Conservation (phyloP, 2,329 filamentous ascomycete species). For the Alternaria arbusti region DNA sequence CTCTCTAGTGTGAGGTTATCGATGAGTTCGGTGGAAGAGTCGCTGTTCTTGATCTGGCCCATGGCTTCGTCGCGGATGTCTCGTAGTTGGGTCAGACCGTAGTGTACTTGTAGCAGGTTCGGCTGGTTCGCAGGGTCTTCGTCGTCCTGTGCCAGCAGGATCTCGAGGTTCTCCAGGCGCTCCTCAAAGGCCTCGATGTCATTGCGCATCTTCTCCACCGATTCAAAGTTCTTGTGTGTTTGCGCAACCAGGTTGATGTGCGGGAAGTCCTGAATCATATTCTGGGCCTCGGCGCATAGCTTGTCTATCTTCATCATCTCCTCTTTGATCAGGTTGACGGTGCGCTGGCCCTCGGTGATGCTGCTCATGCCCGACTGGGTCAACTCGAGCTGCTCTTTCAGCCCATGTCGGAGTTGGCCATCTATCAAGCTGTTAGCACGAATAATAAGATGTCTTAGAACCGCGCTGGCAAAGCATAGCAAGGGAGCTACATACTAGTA, state of each 20-base stretch:
- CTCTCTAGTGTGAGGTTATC: slow-evolving; percentile 68
- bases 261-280: slow-evolving; percentile 95
- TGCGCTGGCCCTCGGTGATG: slow-evolving; percentile 87
- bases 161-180: slow-evolving; percentile 76
- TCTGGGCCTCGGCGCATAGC: slow-evolving; percentile 94
- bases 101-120: slow-evolving; percentile 87
- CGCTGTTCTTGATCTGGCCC: slow-evolving; percentile 82
- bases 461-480: neutral
- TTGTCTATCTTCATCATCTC: slow-evolving; percentile 99
- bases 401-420: slow-evolving; percentile 83
- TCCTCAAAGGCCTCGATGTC: slow-evolving; percentile 88
- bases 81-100: slow-evolving; percentile 86
- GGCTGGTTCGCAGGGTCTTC: slow-evolving; percentile 87
- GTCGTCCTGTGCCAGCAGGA: slow-evolving; percentile 82
- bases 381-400: slow-evolving; percentile 91
- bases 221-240: slow-evolving; percentile 94
- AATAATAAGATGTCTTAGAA: too few species aligned
- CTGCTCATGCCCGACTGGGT: slow-evolving; percentile 92
- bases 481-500: neutral
- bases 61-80: slow-evolving; percentile 97
- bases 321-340: slow-evolving; percentile 91
- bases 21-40: slow-evolving; percentile 96
- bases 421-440: neutral
- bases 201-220: slow-evolving; percentile 89
- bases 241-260: slow-evolving; percentile 91